phyloP scores from a whole-genome alignment of 805 yeast species.

The Metschnikowia anglica region DNA sequence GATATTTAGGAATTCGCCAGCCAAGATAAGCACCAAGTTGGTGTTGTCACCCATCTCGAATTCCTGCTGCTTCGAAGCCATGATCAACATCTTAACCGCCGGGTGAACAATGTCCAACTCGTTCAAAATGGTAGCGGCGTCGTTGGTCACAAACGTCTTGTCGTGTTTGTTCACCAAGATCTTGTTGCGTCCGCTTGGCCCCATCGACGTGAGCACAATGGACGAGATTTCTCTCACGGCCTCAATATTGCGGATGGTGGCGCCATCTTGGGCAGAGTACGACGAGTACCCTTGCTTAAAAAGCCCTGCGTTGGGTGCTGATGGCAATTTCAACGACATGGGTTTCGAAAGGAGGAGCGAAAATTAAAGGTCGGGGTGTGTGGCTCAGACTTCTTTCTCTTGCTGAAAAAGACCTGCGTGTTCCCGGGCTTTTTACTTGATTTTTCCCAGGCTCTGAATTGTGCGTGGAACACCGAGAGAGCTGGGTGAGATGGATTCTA shows the following conservation, averaged over 20 bases:
- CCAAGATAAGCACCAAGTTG: slow-evolving; percentile 84
- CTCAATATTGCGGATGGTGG: slow-evolving; percentile 84
- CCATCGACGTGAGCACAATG: slow-evolving; percentile 91
- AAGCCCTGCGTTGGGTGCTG: slow-evolving; percentile 88
- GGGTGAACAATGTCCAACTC: slow-evolving; percentile 96
- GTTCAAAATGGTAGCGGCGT: slow-evolving; percentile 95
- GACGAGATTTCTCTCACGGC: slow-evolving; percentile 92
- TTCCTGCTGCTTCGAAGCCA: slow-evolving; percentile 97
- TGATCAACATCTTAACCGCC: slow-evolving; percentile 90
- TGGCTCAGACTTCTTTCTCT: too few species aligned
- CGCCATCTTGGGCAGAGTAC: slow-evolving; percentile 89
- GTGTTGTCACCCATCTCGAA: slow-evolving; percentile 97
- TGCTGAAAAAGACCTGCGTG: not conserved
- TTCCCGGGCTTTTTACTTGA: too few species aligned
- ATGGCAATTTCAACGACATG: slow-evolving; percentile 90
- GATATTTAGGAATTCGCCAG: slow-evolving; percentile 86
- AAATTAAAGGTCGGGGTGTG: too few species aligned
- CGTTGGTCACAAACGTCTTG: slow-evolving; percentile 86
- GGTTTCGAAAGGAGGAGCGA: not conserved
- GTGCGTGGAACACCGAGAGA: too few species aligned
- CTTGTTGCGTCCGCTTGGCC: slow-evolving; percentile 97
- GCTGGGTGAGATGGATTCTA: too few species aligned
- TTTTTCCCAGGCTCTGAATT: too few species aligned
- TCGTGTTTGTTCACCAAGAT: slow-evolving; percentile 87
- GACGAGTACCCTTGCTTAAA: slow-evolving; percentile 95